A percentile compares a stretch with the other conserved stretches of the same genome.
Conservation (phyloP, 495 filamentous ascomycete species). For the Tuber magnatum region DNA sequence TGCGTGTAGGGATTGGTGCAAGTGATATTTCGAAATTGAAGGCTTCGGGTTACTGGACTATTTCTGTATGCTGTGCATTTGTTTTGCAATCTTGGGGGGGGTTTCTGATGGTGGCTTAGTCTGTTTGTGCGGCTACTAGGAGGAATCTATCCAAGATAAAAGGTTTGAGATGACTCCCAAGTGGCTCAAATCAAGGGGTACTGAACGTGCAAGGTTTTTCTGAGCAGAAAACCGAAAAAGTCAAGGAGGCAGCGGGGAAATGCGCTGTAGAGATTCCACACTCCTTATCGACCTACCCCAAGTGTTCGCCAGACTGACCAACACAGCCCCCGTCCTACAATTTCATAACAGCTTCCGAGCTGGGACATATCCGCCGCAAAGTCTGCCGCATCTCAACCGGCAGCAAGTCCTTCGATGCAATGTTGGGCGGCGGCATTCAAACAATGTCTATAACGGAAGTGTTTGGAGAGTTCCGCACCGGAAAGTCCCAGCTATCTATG, state of each 20-base stretch:
- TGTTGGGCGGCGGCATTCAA: conserved; percentile 68
- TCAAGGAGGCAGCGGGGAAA: conserved; percentile 70
- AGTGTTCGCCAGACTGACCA: neutral
- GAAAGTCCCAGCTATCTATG: conserved; percentile 65
- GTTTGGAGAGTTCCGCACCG: conserved; percentile 64
- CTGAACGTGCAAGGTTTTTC: conserved; percentile 50
- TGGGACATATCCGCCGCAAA: conserved; percentile 60
- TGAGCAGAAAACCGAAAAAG: conserved; percentile 72
- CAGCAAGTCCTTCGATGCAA: conserved; percentile 67
- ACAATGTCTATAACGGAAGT: conserved; percentile 76
- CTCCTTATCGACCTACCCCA: neutral
- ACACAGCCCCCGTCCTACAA: conserved; percentile 56
- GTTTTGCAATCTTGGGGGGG: neutral
- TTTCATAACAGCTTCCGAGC: conserved; percentile 71
- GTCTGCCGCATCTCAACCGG: conserved; percentile 66
- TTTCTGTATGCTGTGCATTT: conserved; percentile 51
- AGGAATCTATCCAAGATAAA: conserved; percentile 65
- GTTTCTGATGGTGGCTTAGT: conserved; percentile 40
- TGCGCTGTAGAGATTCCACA: conserved; percentile 51
- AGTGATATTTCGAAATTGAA: conserved; percentile 71
- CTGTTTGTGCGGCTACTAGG: conserved; percentile 59
- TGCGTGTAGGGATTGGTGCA: conserved; percentile 57
- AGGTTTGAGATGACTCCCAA: conserved; percentile 42
- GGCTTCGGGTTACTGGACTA: conserved; percentile 61
- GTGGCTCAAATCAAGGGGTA: neutral